These are phyloP conservation scores for Podospora appendiculata DNA, from an alignment of 495 filamentous ascomycete genomes.

Conservation along the genomic window DNA sequence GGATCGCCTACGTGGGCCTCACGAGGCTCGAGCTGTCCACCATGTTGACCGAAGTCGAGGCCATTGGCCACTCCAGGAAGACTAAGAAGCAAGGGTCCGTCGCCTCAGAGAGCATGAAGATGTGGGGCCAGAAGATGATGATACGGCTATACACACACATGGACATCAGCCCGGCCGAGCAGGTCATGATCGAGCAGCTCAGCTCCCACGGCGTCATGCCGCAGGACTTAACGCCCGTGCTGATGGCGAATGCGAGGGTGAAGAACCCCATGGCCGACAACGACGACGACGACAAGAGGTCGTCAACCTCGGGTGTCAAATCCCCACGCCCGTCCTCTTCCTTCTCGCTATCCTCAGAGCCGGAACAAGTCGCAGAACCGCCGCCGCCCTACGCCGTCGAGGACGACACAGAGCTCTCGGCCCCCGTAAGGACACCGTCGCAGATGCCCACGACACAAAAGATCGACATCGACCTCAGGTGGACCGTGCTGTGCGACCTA, in stretches of 20 bases:
- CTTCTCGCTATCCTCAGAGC: slow-evolving; percentile 15
- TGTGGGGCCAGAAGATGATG: slow-evolving; percentile 99
- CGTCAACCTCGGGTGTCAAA: slow-evolving; percentile 3
- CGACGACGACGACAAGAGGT: not conserved
- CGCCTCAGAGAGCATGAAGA: slow-evolving; percentile 70
- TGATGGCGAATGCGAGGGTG: slow-evolving; percentile 91
- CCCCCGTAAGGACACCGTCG: slow-evolving; percentile 64
- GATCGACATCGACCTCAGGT: slow-evolving; percentile 92
- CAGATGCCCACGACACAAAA: slow-evolving; percentile 72
- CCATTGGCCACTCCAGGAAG: slow-evolving; percentile 44
- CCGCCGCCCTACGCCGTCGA: slow-evolving; percentile 69
- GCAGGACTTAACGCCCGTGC: slow-evolving; percentile 67
- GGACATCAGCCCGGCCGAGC: slow-evolving; percentile 85
- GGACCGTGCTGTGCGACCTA: slow-evolving; percentile 95
- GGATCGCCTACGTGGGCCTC: slow-evolving; percentile 92
- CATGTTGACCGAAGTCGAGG: slow-evolving; percentile 63
- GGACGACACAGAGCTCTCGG: slow-evolving; percentile 60
- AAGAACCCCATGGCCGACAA: slow-evolving; percentile 77
- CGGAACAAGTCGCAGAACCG: slow-evolving; percentile 38
- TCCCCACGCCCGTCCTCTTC: slow-evolving; percentile 11
- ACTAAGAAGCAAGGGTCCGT: slow-evolving; percentile 61
- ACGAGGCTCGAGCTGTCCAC: slow-evolving; percentile 67
- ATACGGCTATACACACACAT: slow-evolving; percentile 87
- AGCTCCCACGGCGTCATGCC: slow-evolving; percentile 85
- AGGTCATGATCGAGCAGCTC: slow-evolving; percentile 98